Conservation (phyloP, 2,329 filamentous ascomycete species). For the Fusarium lyarnte region DNA sequence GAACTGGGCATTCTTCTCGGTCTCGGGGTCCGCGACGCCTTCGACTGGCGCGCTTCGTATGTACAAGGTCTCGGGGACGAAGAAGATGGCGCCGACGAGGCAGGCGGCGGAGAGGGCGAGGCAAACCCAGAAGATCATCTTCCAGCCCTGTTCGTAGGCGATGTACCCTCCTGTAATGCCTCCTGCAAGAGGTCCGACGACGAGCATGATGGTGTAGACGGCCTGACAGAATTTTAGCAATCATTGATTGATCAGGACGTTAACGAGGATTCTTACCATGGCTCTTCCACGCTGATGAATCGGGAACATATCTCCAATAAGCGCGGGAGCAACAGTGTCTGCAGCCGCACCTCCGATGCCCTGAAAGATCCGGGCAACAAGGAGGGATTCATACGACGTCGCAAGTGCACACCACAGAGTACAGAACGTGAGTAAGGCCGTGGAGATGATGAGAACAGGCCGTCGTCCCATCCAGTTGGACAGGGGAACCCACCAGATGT, state of each 20-base stretch:
- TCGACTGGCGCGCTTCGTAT: conserved; percentile 21
- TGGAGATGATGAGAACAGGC: conserved; percentile 44
- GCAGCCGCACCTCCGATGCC: conserved; percentile 48
- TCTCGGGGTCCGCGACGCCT: background rate
- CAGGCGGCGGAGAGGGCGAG: conserved; percentile 39
- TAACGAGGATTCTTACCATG: conserved; percentile 31
- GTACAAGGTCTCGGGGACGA: conserved; percentile 50
- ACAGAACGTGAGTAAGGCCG: conserved; percentile 41
- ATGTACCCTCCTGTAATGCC: conserved; percentile 52
- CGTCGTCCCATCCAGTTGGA: conserved; percentile 49
- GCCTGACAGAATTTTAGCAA: conserved; percentile 17
- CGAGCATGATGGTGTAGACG: conserved; percentile 48
- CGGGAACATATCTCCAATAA: conserved; percentile 51
- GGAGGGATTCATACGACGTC: conserved; percentile 35
- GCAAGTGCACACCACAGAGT: conserved; percentile 43
- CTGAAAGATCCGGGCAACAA: conserved; percentile 47
- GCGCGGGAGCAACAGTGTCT: conserved; percentile 47
- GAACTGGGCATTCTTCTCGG: conserved; percentile 4
- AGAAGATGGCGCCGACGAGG: conserved; percentile 41
- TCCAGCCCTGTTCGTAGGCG: conserved; percentile 46
- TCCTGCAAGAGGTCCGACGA: conserved; percentile 46
- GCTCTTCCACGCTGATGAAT: conserved; percentile 48
- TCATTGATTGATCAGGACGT: rapidly evolving
- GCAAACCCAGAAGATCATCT: conserved; percentile 47
- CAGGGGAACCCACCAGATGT: conserved; percentile 51